phyloP scores from a whole-genome alignment of 257 asterid genomes.

The Solanum etuberosum region DNA sequence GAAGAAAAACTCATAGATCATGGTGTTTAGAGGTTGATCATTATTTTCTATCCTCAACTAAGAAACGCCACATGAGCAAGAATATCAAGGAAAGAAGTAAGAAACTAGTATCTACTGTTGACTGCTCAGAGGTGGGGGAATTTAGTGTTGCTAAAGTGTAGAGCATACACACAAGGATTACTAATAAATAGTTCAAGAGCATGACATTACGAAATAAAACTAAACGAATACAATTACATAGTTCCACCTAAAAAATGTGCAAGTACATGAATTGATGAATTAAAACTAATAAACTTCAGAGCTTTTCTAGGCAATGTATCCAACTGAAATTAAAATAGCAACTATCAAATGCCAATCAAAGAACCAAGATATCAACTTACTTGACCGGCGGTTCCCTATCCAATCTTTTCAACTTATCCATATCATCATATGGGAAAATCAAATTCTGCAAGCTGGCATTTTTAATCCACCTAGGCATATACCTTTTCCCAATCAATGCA shows the following conservation, averaged over 20 bases:
- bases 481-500: constrained; percentile 88
- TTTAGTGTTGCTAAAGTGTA: not conserved
- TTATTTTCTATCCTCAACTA: not conserved
- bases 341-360: not conserved
- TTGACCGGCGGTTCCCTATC: constrained; percentile 87
- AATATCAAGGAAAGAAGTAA: not conserved
- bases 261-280: not conserved
- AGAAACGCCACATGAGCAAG: not conserved
- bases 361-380: constrained; percentile 34
- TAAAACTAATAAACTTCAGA: not conserved
- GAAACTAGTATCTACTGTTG: not conserved
- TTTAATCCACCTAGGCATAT: constrained; percentile 70
- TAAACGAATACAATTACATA: not conserved
- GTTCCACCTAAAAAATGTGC: not conserved
- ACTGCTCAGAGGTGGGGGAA: not conserved
- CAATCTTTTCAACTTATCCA: constrained; percentile 62
- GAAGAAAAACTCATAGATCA: not conserved
- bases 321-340: not conserved
- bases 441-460: constrained; percentile 90
- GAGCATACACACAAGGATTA: not conserved
- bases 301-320: not conserved
- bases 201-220: not conserved
- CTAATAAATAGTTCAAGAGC: not conserved
- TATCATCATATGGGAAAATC: constrained; percentile 77
- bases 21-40: not conserved